Conservation (phyloP, 2,329 filamentous ascomycete genomes). For the Westerdykella sp. region DNA sequence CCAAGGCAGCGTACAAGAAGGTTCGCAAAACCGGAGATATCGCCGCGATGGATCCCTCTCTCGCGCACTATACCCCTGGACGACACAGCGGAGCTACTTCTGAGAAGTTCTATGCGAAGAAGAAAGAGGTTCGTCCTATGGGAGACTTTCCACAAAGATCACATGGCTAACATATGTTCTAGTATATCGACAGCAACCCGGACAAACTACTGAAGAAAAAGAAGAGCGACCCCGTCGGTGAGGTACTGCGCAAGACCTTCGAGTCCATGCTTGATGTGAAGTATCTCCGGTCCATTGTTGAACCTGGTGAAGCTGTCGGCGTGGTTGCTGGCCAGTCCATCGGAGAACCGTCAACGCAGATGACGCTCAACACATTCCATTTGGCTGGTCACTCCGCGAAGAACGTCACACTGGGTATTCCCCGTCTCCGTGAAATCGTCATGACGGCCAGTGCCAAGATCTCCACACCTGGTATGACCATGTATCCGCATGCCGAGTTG, state of each 20-base stretch:
- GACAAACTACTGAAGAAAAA: constrained; percentile 55
- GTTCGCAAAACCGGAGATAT: constrained; percentile 66
- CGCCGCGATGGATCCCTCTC: constrained; percentile 67
- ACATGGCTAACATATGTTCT: constrained; percentile 9
- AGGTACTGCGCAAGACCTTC: constrained; percentile 59
- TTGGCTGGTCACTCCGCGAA: constrained; percentile 99
- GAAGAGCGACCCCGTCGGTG: constrained; percentile 47
- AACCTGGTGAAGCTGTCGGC: constrained; percentile 92
- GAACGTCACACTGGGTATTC: constrained; percentile 98
- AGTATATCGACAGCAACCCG: constrained; percentile 73
- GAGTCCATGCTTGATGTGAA: constrained; percentile 84
- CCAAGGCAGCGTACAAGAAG: constrained; percentile 67
- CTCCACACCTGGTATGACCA: constrained; percentile 83
- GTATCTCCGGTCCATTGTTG: constrained; percentile 84
- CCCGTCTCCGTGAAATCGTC: constrained; percentile 90
- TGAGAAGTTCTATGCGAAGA: constrained; percentile 70
- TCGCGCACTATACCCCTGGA: constrained; percentile 66
- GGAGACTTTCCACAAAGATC: no score
- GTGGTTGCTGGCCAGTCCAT: constrained; percentile 97
- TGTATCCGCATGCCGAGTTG: constrained; percentile 69
- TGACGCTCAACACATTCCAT: constrained; percentile 99
- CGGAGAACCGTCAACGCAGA: constrained; percentile 96
- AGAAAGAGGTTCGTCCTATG: constrained; percentile 50
- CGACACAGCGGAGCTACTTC: constrained; percentile 80
- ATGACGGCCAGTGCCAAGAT: constrained; percentile 93